These are phyloP conservation scores for Coemansia sp. DNA, from an alignment of 192 early-diverging fungal genomes.

Conservation along the genomic window DNA sequence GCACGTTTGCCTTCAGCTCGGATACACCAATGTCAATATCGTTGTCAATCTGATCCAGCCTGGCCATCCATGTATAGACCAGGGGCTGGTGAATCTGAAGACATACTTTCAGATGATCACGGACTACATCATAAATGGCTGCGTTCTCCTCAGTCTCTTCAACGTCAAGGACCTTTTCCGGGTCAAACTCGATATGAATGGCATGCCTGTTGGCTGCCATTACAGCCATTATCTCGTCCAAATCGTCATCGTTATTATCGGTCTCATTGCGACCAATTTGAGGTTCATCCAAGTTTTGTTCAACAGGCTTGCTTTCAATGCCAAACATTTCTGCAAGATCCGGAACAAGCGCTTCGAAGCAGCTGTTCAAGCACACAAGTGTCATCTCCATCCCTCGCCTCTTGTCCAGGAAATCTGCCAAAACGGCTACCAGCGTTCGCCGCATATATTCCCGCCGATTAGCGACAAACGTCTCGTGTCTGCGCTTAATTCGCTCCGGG, in stretches of 20 bases:
- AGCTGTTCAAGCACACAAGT: conserved; percentile 15
- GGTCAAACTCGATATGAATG: conserved; percentile 58
- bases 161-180: conserved; percentile 53
- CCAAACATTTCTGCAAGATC: conserved; percentile 36
- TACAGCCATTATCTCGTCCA: conserved; percentile 50
- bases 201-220: conserved; percentile 64
- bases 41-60: conserved; percentile 18
- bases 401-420: conserved; percentile 15
- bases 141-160: conserved; percentile 58
- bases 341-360: conserved; percentile 46
- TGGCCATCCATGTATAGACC: conserved; percentile 55
- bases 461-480: background rate
- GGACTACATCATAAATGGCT: conserved; percentile 50
- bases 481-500: conserved; percentile 9
- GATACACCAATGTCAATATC: conserved; percentile 36
- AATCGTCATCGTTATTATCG: conserved; percentile 10
- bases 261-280: background rate
- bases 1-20: conserved; percentile 34
- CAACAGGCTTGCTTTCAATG: background rate
- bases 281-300: background rate
- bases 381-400: conserved; percentile 5
- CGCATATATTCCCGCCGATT: conserved; percentile 32
- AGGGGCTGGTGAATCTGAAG: conserved; percentile 51
- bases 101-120: conserved; percentile 57
- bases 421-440: conserved; percentile 22